Conservation (phyloP, 495 filamentous ascomycete genomes). For the Lepidopterella palustris region DNA sequence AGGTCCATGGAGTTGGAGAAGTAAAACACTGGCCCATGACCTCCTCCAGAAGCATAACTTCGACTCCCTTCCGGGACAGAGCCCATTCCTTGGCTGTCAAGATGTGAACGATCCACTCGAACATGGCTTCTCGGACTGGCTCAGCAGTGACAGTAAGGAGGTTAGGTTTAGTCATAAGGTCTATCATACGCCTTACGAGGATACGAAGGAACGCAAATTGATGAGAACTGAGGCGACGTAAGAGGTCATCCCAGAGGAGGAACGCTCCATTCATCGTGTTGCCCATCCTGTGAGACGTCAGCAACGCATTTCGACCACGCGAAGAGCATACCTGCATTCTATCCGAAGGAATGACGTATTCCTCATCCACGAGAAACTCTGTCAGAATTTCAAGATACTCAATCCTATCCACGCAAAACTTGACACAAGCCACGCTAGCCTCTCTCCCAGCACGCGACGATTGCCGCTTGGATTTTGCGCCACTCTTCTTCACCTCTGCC, state of each 20-base stretch:
- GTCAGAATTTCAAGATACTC: conserved; percentile 7
- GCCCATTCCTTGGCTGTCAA: conserved; percentile 10
- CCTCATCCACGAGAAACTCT: conserved; percentile 21
- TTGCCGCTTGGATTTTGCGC: background rate
- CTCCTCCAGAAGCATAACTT: background rate
- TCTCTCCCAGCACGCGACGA: background rate
- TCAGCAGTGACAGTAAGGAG: background rate
- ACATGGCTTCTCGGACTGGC: conserved; percentile 23
- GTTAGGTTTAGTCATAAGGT: conserved; percentile 3
- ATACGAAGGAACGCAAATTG: conserved; percentile 2
- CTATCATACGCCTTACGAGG: conserved; percentile 13
- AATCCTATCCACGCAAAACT: background rate
- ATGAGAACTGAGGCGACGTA: conserved; percentile 9
- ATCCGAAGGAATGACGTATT: conserved; percentile 24
- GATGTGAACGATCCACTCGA: conserved; percentile 30
- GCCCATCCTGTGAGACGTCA: conserved; percentile 4
- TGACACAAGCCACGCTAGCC: background rate
- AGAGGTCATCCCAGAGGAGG: conserved; percentile 32
- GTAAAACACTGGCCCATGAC: conserved; percentile 9
- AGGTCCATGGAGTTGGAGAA: conserved; percentile 7
- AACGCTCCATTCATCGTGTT: conserved; percentile 32
- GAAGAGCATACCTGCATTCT: conserved; percentile 4
- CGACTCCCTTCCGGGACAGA: background rate
- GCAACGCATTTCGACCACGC: conserved; percentile 1
- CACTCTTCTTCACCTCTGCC: conserved; percentile 19